Percentiles rank a stretch among this genome's conserved stretches.
phyloP scores from a whole-genome alignment of 2,329 filamentous ascomycete genomes.

The Arthrobotrys entomopaga region DNA sequence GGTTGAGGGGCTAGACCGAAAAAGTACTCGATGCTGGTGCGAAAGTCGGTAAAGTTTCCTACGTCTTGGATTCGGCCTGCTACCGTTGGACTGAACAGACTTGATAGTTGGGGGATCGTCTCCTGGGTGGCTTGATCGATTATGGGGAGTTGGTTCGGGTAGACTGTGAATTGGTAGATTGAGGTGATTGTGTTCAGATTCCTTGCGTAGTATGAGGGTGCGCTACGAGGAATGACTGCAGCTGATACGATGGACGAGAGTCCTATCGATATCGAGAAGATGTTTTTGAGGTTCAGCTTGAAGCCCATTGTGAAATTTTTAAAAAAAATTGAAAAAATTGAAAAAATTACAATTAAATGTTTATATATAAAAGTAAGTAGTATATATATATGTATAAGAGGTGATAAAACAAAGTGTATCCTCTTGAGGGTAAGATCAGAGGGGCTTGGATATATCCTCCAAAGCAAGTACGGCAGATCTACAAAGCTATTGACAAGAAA shows the following conservation, averaged over 20 bases:
- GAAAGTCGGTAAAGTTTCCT: conserved; percentile 63
- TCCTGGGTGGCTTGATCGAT: conserved; percentile 59
- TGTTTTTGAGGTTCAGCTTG: background rate
- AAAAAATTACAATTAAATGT: background rate
- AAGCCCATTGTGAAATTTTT: background rate
- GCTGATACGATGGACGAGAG: background rate
- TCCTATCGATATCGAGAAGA: background rate
- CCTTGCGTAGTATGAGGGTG: conserved; percentile 16
- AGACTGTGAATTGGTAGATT: conserved; percentile 63
- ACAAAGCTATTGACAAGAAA: too few relatives aligned
- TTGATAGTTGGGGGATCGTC: conserved; percentile 60
- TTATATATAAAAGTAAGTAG: background rate
- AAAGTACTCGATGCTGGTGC: conserved; percentile 63
- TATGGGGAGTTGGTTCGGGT: conserved; percentile 62
- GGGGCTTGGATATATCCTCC: too few relatives aligned
- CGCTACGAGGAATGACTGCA: background rate
- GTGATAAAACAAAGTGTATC: background rate
- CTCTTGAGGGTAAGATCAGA: too few relatives aligned
- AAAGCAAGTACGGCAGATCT: too few relatives aligned
- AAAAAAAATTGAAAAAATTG: background rate
- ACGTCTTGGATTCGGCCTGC: conserved; percentile 63
- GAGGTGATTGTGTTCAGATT: conserved; percentile 59
- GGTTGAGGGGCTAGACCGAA: conserved; percentile 41
- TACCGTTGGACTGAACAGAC: conserved; percentile 62
- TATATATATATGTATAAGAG: background rate